phyloP scores from a whole-genome alignment of 108 stramenopile species.

The Cyclotella atomus region DNA sequence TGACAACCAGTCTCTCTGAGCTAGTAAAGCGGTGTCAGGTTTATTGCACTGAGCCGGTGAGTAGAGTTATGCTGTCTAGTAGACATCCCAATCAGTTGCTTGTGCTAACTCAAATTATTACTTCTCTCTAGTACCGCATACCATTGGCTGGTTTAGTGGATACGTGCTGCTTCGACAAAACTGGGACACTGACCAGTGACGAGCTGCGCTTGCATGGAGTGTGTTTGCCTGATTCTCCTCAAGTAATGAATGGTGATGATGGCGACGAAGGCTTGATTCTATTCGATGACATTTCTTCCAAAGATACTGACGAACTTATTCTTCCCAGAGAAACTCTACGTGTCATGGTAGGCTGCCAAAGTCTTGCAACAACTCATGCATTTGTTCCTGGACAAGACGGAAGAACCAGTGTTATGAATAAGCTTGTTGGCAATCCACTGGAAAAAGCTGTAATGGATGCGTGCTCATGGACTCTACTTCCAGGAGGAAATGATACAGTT shows the following conservation, averaged over 20 bases:
- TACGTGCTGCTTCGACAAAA: slow-evolving; percentile 97
- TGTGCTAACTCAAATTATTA: neutral
- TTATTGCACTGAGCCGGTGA: slow-evolving; percentile 93
- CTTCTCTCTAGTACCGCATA: slow-evolving; percentile 74
- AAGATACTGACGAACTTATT: neutral
- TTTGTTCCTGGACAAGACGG: slow-evolving; percentile 32
- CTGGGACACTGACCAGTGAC: slow-evolving; percentile 96
- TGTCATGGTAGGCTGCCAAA: slow-evolving; percentile 94
- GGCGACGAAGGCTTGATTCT: slow-evolving; percentile 39
- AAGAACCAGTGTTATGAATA: slow-evolving; percentile 26
- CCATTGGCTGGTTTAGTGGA: slow-evolving; percentile 92
- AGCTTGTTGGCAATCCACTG: slow-evolving; percentile 89
- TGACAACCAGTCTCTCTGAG: slow-evolving; percentile 89
- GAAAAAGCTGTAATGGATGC: slow-evolving; percentile 90
- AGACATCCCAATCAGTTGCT: neutral
- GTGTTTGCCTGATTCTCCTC: slow-evolving; percentile 22
- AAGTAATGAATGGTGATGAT: slow-evolving; percentile 1
- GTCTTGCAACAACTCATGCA: slow-evolving; percentile 60
- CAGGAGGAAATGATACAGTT: slow-evolving; percentile 27
- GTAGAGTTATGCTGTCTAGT: neutral
- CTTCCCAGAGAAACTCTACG: slow-evolving; percentile 56
- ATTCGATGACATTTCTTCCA: slow-evolving; percentile 18
- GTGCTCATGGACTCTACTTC: slow-evolving; percentile 75
- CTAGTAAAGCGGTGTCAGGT: slow-evolving; percentile 75
- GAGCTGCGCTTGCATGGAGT: slow-evolving; percentile 89